Evolutionary conservation across 208 protist genomes (phyloP), one percentile per base, ranked within the genome.

Genomic region (Phytomonas francai): DNA sequence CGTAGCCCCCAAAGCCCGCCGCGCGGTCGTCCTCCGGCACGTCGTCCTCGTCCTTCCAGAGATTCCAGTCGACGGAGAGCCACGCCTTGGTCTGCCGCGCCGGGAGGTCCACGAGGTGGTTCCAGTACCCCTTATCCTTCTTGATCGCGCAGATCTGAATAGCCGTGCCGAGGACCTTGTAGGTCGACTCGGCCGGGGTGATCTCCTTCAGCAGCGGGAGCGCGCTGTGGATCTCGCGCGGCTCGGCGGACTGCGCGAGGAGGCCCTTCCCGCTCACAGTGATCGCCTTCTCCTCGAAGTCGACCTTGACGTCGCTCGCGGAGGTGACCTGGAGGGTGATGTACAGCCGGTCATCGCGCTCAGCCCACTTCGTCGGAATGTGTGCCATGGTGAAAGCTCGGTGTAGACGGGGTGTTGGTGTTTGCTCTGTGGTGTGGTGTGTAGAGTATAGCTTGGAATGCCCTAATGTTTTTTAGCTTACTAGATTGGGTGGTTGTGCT

Each of bases 21-120:
- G 78, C 80, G 30, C 72, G 74, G 33, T 72, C 68, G 27, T 73
- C 74, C 67, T 88, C 83, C 54, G 88, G 85, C 29, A 84, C 85
- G 63, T 93, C 90, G 68, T 96, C 87, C 73, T 96, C 90, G 67
- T 96, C 90, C 78, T 96, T 93, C 90, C 90, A 96, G 22, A 96
- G 79, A 77, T 93, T 96, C 88, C 90, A 96, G 78, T 96, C 90
- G 9, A 77, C 87, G 12, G 87, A 90, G 12, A 96, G 81, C 90
- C 90, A 96, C 11, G 71, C 74, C 78, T 92, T 90, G 2, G 87
- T 92, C 45, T 76, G 71, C 75, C 84, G 85, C 33, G 74, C 77
- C 25, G 85, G 79, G 76, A 91, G 74, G 39, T 88, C 77, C 16
- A 92, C 85, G 25, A 96, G 79, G 42, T 80, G 78, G 71, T 92